Percentiles rank a stretch among this genome's conserved stretches.
These are phyloP conservation scores for Solanum gracilifrons DNA, from an alignment of 257 asterid species.

Conservation along the genomic window DNA sequence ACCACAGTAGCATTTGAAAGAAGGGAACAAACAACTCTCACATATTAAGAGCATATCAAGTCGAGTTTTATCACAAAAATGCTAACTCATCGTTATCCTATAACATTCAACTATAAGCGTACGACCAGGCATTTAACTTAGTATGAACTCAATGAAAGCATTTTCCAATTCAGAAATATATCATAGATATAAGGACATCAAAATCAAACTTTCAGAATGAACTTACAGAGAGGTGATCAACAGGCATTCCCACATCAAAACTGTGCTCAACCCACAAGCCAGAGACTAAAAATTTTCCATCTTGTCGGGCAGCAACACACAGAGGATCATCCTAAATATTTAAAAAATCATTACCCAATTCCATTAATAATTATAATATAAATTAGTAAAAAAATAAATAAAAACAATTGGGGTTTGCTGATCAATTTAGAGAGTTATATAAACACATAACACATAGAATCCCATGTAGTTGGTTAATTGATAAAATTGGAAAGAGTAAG, in stretches of 20 bases:
- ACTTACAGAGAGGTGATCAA: constrained; percentile 49
- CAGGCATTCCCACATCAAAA: constrained; percentile 47
- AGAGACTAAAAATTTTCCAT: constrained; percentile 62
- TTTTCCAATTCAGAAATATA: background rate
- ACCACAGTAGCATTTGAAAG: background rate
- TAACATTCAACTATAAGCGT: background rate
- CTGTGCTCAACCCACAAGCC: constrained; percentile 82
- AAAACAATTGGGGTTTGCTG: background rate
- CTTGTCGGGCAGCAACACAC: constrained; percentile 68
- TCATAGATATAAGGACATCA: background rate
- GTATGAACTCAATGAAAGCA: background rate
- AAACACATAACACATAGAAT: background rate
- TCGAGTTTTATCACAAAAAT: background rate
- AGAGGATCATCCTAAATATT: constrained; percentile 60
- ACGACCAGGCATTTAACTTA: background rate
- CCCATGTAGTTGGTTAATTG: background rate
- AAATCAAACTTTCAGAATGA: background rate
- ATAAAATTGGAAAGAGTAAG: background rate
- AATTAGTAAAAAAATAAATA: background rate
- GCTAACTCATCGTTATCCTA: background rate
- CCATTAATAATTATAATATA: too few species aligned
- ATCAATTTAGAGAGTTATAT: background rate
- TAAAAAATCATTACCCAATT: background rate
- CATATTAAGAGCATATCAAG: background rate
- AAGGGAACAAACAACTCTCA: background rate